Conservation (phyloP, 371 early-diverging fungal species). For the Mortierella sp. region DNA sequence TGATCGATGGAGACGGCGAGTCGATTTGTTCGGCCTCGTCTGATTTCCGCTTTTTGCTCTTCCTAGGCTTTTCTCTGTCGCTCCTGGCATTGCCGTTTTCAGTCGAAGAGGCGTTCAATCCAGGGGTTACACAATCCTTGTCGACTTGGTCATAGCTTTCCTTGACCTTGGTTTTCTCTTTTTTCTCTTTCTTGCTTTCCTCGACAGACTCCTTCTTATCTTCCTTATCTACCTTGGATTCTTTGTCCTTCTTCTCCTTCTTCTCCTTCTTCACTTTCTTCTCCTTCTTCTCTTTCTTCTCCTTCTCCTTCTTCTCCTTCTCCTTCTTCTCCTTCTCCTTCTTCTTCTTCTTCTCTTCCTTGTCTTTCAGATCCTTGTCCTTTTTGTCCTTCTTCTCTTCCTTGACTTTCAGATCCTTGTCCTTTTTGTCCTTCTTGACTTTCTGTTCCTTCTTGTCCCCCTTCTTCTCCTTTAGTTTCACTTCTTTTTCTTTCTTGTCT, state of each 20-base stretch:
- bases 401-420: no score
- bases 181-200: not conserved
- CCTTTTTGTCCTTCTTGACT: not conserved
- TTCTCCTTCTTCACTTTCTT: not conserved
- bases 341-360: conserved; percentile 19
- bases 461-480: conserved; percentile 12
- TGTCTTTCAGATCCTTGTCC: no score
- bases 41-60: no score
- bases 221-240: conserved; percentile 5
- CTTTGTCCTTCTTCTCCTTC: conserved; percentile 23
- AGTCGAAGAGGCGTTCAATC: no score
- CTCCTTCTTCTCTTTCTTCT: conserved; percentile 2
- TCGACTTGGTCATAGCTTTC: not conserved
- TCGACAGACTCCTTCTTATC: not conserved
- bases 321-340: conserved; percentile 18
- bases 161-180: not conserved
- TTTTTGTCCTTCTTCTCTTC: conserved; percentile 20
- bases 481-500: not conserved
- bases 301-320: not conserved
- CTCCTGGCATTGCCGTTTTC: no score
- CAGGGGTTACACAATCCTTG: no score
- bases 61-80: no score
- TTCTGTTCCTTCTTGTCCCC: conserved; percentile 2
- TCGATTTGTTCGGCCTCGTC: no score
- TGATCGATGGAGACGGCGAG: no score